phyloP scores from a whole-genome alignment of 305 asterid species.

The Nicotiana rustica region DNA sequence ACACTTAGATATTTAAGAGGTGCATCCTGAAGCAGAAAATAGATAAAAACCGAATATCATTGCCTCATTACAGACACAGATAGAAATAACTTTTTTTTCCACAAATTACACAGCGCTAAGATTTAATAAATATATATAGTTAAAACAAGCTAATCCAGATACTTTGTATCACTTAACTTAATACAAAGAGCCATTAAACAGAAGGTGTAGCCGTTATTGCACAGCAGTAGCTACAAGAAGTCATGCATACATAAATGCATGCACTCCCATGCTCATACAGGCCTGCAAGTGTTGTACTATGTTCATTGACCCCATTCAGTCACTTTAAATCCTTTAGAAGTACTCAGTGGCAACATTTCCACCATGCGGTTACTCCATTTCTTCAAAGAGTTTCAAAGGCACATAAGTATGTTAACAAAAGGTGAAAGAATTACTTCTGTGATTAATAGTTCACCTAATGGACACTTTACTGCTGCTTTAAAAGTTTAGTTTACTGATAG shows the following conservation, averaged over 20 bases:
- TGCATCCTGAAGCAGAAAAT: conserved; percentile 67
- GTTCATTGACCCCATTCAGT: conserved; percentile 26
- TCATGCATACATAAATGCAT: neutral
- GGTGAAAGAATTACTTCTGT: conserved; percentile 28
- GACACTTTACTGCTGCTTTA: conserved; percentile 14
- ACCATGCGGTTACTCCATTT: conserved; percentile 23
- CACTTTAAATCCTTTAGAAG: conserved; percentile 17
- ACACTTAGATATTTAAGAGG: conserved; percentile 81
- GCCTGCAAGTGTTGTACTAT: conserved; percentile 6
- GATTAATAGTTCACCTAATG: conserved; percentile 23
- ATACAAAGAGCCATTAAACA: conserved; percentile 22
- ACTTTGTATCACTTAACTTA: conserved; percentile 2
- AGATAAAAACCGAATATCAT: conserved; percentile 2
- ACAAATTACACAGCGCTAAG: too few relatives aligned
- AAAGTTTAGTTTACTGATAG: neutral
- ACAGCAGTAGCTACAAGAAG: conserved; percentile 5
- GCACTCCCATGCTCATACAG: conserved; percentile 5
- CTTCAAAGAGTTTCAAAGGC: conserved; percentile 1
- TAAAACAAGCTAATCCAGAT: conserved; percentile 28
- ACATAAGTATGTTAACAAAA: neutral
- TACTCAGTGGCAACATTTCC: neutral
- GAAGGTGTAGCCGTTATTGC: conserved; percentile 12
- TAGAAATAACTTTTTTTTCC: neutral
- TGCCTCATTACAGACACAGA: conserved; percentile 13
- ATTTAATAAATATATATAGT: conserved; percentile 5